Evolutionary conservation across 768 basidiomycete genomes (phyloP).

Genomic region (Gyrodon lividus): DNA sequence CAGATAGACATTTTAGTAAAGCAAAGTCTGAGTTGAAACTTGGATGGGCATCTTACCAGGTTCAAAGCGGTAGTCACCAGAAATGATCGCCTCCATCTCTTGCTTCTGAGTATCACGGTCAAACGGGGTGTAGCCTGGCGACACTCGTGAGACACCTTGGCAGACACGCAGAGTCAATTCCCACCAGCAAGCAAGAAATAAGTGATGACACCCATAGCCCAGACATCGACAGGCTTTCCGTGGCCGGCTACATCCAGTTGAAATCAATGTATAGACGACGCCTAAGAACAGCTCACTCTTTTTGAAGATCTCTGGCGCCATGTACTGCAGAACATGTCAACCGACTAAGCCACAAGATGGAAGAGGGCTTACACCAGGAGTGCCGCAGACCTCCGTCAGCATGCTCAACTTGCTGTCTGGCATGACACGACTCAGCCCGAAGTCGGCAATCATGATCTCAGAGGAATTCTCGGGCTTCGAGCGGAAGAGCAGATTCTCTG

Average conservation of each 20-base stretch:
- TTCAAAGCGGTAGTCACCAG: conserved; percentile 91
- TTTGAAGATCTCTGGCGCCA: conserved; percentile 96
- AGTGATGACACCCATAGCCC: conserved; percentile 98
- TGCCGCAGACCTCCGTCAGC: conserved; percentile 95
- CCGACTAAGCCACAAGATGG: not conserved
- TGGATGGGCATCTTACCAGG: conserved; percentile 40
- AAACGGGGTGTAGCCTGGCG: conserved; percentile 88
- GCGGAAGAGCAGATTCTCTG: conserved; percentile 96
- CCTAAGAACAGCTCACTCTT: conserved; percentile 54
- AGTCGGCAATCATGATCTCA: conserved; percentile 97
- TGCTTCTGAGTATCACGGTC: conserved; percentile 84
- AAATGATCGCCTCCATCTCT: conserved; percentile 95
- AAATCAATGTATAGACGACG: not conserved
- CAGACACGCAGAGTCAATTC: not conserved
- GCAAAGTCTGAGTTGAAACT: not conserved
- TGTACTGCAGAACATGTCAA: conserved; percentile 52
- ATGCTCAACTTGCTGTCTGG: conserved; percentile 84
- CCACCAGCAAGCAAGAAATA: conserved; percentile 86
- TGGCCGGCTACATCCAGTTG: conserved; percentile 64
- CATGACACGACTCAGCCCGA: conserved; percentile 89
- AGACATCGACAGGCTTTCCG: conserved; percentile 90
- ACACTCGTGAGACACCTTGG: not conserved
- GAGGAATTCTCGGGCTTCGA: conserved; percentile 78
- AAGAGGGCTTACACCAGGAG: conserved; percentile 64
- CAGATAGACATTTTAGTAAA: not conserved